A percentile compares a stretch with the other conserved stretches of the same genome.
Conservation (phyloP, 257 asterid genomes). For the Echites panduratus region DNA sequence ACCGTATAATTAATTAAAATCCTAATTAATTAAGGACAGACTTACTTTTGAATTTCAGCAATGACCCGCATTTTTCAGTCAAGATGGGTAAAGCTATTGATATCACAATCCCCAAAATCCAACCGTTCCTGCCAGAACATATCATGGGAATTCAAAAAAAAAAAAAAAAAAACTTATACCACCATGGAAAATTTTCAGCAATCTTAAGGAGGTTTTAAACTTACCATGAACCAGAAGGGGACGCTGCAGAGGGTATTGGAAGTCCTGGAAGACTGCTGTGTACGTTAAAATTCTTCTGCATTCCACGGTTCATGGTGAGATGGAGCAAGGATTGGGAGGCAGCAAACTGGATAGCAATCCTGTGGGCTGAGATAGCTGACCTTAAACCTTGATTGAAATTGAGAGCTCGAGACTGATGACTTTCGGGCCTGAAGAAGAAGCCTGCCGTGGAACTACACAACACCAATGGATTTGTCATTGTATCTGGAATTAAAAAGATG, state of each 20-base stretch:
- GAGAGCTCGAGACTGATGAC: not conserved
- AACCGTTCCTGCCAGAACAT: slow-evolving; percentile 40
- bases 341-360: not conserved
- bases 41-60: slow-evolving; percentile 56
- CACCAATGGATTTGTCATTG: slow-evolving; percentile 5
- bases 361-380: slow-evolving; percentile 11
- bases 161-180: too few species aligned
- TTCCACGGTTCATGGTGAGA: not conserved
- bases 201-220: not conserved
- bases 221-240: slow-evolving; percentile 47
- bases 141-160: too few species aligned
- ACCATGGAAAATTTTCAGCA: too few species aligned
- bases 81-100: slow-evolving; percentile 53
- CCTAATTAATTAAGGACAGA: too few species aligned
- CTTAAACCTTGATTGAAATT: not conserved
- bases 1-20: too few species aligned
- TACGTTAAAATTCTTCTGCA: slow-evolving; percentile 16
- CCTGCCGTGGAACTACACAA: slow-evolving; percentile 3
- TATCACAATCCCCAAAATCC: slow-evolving; percentile 59
- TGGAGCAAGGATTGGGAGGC: slow-evolving; percentile 16
- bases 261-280: slow-evolving; percentile 27
- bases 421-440: not conserved
- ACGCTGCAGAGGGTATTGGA: slow-evolving; percentile 45
- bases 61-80: slow-evolving; percentile 62
- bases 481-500: not conserved